Evolutionary conservation across 371 early-diverging fungal genomes (phyloP).

Genomic region (Mortierella sp.): DNA sequence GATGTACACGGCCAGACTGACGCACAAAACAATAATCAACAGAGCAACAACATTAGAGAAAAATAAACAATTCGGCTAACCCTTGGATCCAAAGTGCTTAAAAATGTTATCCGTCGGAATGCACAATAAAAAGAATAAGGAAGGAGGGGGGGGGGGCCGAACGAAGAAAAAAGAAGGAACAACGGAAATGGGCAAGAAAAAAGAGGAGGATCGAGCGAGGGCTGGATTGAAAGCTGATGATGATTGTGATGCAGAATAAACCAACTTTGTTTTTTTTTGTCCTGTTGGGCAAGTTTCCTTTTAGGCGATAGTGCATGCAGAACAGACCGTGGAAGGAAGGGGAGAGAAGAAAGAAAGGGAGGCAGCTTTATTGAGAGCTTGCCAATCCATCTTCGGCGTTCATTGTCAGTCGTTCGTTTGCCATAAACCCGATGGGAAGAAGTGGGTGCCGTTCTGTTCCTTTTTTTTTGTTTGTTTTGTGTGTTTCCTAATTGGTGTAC

Average conservation of each 20-base stretch:
- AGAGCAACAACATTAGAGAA: neutral
- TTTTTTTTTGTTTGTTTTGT: neutral
- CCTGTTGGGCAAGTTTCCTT: neutral
- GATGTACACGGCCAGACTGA: neutral
- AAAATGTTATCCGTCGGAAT: constrained; percentile 3
- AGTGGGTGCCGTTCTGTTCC: neutral
- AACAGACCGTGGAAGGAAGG: neutral
- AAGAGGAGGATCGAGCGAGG: constrained; percentile 2
- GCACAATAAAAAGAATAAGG: neutral
- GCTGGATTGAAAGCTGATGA: constrained; percentile 5
- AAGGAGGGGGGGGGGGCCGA: neutral
- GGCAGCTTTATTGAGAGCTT: neutral
- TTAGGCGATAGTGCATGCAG: constrained; percentile 6
- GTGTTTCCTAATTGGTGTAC: neutral
- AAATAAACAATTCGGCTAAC: neutral
- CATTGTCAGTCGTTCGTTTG: neutral
- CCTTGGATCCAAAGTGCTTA: neutral
- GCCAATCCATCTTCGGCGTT: neutral
- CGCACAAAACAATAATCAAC: no score
- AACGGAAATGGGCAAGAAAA: neutral
- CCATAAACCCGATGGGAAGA: neutral
- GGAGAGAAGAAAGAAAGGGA: neutral
- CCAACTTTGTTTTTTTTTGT: neutral
- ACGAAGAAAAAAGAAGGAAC: neutral
- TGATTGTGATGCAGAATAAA: neutral